A percentile compares a stretch with the other conserved stretches of the same genome.
These are phyloP conservation scores for Hanseniaspora lachancei DNA, from an alignment of 805 yeast genomes.

Conservation along the genomic window DNA sequence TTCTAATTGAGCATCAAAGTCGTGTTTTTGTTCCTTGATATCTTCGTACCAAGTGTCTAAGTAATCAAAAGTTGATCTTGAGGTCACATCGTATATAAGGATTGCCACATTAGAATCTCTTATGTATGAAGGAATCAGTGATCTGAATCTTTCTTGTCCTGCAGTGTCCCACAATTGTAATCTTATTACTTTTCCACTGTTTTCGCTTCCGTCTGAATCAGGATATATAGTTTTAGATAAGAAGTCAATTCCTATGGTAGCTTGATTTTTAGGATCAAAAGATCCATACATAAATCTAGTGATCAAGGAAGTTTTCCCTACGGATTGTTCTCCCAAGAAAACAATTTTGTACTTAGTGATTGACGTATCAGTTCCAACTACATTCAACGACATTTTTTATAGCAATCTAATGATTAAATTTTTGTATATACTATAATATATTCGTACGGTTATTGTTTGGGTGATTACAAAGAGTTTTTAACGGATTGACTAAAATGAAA, in stretches of 20 bases:
- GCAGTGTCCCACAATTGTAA: constrained; percentile 97
- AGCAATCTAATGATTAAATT: not conserved
- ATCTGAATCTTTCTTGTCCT: constrained; percentile 91
- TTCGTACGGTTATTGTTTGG: constrained; percentile 1
- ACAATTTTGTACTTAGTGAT: constrained; percentile 70
- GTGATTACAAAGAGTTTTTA: not conserved
- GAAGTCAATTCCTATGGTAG: constrained; percentile 94
- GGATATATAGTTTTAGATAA: constrained; percentile 88
- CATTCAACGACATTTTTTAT: constrained; percentile 11
- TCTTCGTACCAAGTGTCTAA: constrained; percentile 89
- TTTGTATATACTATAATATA: too few relatives aligned
- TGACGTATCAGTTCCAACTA: constrained; percentile 20
- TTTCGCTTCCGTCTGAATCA: constrained; percentile 30
- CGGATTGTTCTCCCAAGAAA: constrained; percentile 92
- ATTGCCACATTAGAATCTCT: constrained; percentile 97
- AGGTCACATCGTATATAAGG: constrained; percentile 86
- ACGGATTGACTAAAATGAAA: too few relatives aligned
- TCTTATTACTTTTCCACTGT: constrained; percentile 71
- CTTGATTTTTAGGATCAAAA: constrained; percentile 85
- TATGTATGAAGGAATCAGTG: constrained; percentile 87
- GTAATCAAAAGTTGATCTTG: constrained; percentile 68
- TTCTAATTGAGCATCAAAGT: constrained; percentile 10
- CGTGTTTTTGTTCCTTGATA: constrained; percentile 67
- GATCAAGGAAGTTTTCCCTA: constrained; percentile 89
- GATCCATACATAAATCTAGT: constrained; percentile 98